Evolutionary conservation across 75 land plant genomes (phyloP), one percentile per base, ranked within the genome.

Genomic region (Pinus tabuliformis): DNA sequence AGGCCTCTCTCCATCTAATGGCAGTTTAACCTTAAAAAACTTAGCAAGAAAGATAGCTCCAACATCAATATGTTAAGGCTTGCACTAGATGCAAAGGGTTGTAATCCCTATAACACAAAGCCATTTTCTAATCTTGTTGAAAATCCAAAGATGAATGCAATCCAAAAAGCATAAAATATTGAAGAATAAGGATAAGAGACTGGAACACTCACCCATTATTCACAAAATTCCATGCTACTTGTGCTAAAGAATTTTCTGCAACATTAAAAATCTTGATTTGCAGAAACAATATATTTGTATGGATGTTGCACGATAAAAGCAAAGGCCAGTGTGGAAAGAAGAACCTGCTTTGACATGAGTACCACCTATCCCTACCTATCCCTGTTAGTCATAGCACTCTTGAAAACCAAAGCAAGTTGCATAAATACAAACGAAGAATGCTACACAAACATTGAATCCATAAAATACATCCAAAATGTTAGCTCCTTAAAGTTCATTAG

Each of bases 191-290:
- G 6, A 42, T 42, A 42, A 0, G 6, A 42, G 0, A 42, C 5
- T 42, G 45, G 28, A 6, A 30, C 12, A 30, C 85, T 82, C 75
- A 84, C 86, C 80, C 85, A 61, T 84, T 85, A 82, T 84, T 84
- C 22, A 84, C 80, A 58, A 84, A 82, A 58, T 82, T 84, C 85
- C 85, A 84, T 20, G 86, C 80, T 42, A 84, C 86, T 63, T 83
- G 85, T 28, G 85, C 86, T n/a, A 84, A 63, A 15, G 85, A 78
- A 36, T 76, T 77, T 73, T 77, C 66, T 0, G 73, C 65, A 37
- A 84, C 76, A 24, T 70, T 82, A 80, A 84, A 82, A 56, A 66
- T 71, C 57, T 76, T 76, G 73, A 77, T 83, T 49, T 33, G 80
- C 86, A 56, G 80, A 58, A 62, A 83, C 80, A 62, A 84, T 28